Evolutionary conservation across 2,329 filamentous ascomycete species (phyloP).

Genomic region (Xylariaceae sp.): DNA sequence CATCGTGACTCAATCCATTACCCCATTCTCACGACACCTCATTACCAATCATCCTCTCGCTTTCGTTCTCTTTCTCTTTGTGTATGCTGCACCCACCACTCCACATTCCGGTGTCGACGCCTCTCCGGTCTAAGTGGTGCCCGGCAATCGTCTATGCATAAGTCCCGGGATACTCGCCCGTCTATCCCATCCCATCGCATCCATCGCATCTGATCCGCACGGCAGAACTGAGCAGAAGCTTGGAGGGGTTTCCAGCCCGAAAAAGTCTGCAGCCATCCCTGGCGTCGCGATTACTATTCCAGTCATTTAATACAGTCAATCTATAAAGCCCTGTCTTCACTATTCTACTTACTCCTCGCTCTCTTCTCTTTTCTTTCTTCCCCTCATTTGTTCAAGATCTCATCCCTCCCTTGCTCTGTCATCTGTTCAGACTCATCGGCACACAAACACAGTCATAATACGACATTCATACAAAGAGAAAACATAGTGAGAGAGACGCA

Average conservation of each 20-base stretch:
- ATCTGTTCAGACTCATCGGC: too few relatives aligned
- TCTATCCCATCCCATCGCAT: neutral
- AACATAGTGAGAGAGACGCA: neutral
- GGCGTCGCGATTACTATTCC: neutral
- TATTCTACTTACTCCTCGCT: neutral
- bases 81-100: neutral
- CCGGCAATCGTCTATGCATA: neutral
- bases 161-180: neutral
- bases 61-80: neutral
- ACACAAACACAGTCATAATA: too few relatives aligned
- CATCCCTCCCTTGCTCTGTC: neutral
- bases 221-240: neutral
- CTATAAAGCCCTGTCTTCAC: neutral
- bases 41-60: neutral
- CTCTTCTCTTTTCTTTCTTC: neutral
- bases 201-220: neutral
- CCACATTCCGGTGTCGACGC: conserved; percentile 9
- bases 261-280: neutral
- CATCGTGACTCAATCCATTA: conserved; percentile 9
- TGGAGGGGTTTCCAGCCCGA: neutral
- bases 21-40: conserved; percentile 1
- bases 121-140: conserved; percentile 5
- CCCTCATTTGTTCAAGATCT: neutral
- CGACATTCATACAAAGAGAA: too few relatives aligned
- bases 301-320: neutral